Percentiles rank a stretch among this genome's conserved stretches.
phyloP scores from a whole-genome alignment of 257 asterid species.

The Solanum rostratum region DNA sequence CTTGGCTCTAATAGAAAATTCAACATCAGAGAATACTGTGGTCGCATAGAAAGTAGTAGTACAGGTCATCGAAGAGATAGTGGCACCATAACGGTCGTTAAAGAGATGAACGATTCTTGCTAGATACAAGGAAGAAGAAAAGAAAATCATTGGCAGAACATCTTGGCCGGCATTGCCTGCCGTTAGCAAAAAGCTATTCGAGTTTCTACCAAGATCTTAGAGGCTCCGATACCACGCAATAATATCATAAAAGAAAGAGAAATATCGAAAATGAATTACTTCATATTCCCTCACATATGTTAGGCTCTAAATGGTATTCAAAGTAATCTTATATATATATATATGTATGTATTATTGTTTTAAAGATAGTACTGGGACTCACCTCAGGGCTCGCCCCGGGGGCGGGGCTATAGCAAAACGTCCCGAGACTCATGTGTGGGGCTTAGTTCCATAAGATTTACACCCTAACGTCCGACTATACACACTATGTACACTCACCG shows the following conservation, averaged over 20 bases:
- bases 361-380: too few species aligned
- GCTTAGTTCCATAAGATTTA: too few species aligned
- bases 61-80: not conserved
- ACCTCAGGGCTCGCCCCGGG: too few species aligned
- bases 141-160: not conserved
- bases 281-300: not conserved
- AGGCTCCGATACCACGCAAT: not conserved
- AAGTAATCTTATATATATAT: not conserved
- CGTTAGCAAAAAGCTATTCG: not conserved
- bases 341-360: not conserved
- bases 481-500: too few species aligned
- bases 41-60: not conserved
- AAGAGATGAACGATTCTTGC: not conserved
- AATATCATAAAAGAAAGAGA: not conserved
- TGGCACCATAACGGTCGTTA: not conserved
- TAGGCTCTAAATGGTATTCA: not conserved
- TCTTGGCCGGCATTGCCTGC: not conserved
- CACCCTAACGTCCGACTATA: too few species aligned
- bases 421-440: too few species aligned
- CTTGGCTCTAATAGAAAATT: not conserved
- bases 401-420: too few species aligned
- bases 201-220: not conserved
- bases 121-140: not conserved
- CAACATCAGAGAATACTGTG: not conserved
- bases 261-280: not conserved